Percentiles rank a stretch among this genome's conserved stretches.
Conservation (phyloP, 352 stramenopile genomes). For the Phytophthora chlamydospora region DNA sequence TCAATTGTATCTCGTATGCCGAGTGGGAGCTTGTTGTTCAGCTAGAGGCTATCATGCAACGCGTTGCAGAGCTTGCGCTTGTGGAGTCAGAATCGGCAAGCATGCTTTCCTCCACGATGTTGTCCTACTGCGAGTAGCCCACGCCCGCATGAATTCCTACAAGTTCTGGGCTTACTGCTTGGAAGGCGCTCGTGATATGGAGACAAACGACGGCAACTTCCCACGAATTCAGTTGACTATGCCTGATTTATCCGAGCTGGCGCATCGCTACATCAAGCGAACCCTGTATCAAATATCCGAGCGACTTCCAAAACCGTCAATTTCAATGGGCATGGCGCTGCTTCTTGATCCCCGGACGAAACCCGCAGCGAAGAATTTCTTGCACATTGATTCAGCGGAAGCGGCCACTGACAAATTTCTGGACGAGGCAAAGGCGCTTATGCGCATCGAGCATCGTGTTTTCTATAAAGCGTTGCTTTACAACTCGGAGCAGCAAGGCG, state of each 20-base stretch:
- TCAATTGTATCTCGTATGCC: background rate
- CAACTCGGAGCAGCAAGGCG: background rate
- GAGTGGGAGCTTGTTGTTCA: conserved; percentile 1
- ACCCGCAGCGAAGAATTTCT: conserved; percentile 1
- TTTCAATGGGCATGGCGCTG: conserved; percentile 2
- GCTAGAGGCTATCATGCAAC: conserved; percentile 5
- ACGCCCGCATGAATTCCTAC: conserved; percentile 3
- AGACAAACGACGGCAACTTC: background rate
- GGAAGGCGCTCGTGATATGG: background rate
- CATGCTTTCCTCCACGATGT: conserved; percentile 5
- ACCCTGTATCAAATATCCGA: conserved; percentile 1
- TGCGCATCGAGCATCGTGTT: background rate
- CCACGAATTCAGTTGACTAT: background rate
- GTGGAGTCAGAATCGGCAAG: conserved; percentile 8
- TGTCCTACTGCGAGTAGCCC: conserved; percentile 1
- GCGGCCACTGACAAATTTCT: background rate
- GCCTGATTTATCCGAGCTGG: background rate
- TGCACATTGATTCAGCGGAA: conserved; percentile 2
- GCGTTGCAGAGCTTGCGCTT: conserved; percentile 3
- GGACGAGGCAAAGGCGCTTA: background rate
- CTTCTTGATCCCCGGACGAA: conserved; percentile 1
- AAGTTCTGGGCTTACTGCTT: background rate
- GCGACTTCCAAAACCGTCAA: background rate
- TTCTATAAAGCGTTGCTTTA: background rate
- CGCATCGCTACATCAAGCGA: conserved; percentile 1